Evolutionary conservation across 768 basidiomycete species (phyloP), one percentile per base, ranked within the genome.

Genomic region (Amanita polypyramis): DNA sequence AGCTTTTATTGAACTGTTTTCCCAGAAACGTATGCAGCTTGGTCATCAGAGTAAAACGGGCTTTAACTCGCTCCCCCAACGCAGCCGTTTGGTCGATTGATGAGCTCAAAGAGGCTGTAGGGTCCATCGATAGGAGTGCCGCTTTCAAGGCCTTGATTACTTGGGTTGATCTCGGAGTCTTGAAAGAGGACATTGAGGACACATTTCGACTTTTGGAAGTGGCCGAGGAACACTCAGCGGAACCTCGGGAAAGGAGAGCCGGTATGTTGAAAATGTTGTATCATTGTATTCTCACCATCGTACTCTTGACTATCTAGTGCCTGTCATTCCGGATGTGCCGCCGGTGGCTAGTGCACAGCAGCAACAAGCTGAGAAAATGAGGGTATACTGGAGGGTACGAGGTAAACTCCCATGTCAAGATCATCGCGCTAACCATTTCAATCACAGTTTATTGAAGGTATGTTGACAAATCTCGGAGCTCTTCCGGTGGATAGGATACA

Each of bases 1-100:
- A 7, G 85, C 90, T 1, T 78, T 95, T 51, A 80, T 94, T 42
- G 91, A 94, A 55, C 68, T 90, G 2, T 96, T 97, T 59, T 81
- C 80, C 0, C 70, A 80, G 49, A 77, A 81, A 62, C 68, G 90
- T 82, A 25, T 19, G 51, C 57, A 3, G 5, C 33, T 12, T 19
- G 19, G 29, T 49, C 17, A 17, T 23, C 1, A 30, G 8, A 36
- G 8, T 20, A 12, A 15, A 17, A 14, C 9, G 37, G 30, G 2
- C 2, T 11, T 23, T 9, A 23, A 12, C 17, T 35, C 39, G 9
- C 19, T 51, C 23, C 46, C 38, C 44, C 14, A 47, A 8, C 9
- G n/a, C 47, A 90, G 85, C 75, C 54, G 64, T 71, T 1, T 91
- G 86, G 91, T 70, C 73, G 1, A 65, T 87, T 32, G 77, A 82